Percentiles rank a stretch among this genome's conserved stretches.
These are phyloP conservation scores for Dipodascus geniculatus DNA, from an alignment of 805 yeast genomes.

Conservation along the genomic window DNA sequence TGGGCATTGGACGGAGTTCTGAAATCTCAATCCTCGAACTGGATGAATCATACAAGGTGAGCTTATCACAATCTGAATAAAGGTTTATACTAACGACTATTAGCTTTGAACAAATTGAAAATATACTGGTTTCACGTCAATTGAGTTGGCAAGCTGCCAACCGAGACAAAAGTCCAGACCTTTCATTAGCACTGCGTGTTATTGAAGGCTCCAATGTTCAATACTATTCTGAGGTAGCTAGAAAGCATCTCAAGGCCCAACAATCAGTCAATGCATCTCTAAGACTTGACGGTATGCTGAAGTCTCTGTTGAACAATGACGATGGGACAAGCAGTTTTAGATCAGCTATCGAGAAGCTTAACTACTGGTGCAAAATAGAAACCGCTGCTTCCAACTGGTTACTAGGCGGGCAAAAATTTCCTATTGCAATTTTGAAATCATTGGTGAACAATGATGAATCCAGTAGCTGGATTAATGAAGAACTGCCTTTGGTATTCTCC, in stretches of 20 bases:
- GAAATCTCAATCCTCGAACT: not conserved
- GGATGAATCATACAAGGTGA: not conserved
- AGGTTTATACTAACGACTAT: not conserved
- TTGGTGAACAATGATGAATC: slow-evolving; percentile 12
- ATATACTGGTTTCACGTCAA: slow-evolving; percentile 3
- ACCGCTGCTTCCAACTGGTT: slow-evolving; percentile 57
- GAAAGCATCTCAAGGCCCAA: slow-evolving; percentile 14
- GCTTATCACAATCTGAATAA: not conserved
- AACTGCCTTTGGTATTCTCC: slow-evolving; percentile 1
- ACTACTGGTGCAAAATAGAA: slow-evolving; percentile 28
- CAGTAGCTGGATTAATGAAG: slow-evolving; percentile 7
- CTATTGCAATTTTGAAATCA: slow-evolving; percentile 42
- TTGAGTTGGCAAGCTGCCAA: not conserved
- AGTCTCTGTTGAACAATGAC: not conserved
- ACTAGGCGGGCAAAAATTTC: slow-evolving; percentile 41
- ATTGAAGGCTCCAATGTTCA: slow-evolving; percentile 6
- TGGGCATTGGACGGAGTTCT: not conserved
- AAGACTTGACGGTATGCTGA: slow-evolving; percentile 12
- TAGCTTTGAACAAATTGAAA: slow-evolving; percentile 4
- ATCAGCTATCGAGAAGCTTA: not conserved
- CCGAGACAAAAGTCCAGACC: not conserved
- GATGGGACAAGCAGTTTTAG: slow-evolving; percentile 9
- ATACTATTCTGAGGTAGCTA: slow-evolving; percentile 9
- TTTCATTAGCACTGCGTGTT: slow-evolving; percentile 4
- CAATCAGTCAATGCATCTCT: slow-evolving; percentile 17